Base-by-base conservation (phyloP, 306 rosid genomes). In the Medicago lupulina region DNA sequence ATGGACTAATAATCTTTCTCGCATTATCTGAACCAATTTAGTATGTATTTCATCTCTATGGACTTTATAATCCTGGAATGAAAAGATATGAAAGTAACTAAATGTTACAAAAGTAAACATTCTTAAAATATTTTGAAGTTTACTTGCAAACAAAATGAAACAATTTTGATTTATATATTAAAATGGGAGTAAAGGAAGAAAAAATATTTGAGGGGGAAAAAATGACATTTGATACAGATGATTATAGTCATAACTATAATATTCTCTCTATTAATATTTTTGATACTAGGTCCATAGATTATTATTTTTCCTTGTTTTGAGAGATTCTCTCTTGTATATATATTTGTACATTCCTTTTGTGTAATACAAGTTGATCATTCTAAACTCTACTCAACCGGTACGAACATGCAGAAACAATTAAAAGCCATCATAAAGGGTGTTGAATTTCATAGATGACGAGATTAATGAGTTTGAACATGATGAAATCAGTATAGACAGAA, bases 1-100 rank as follows among this genome's bases (percentile, higher is more conserved):
- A 88, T 92, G 98, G 68, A 90, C 93, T 68, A 90, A 84, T 85
- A 96, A 84, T 84, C 99, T 89, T 79, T 96, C 99, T 70, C 98
- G 90, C 99, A 96, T 96, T 84, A 96, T 96, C 86, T 96, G 99
- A 87, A 96, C 98, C 77, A 96, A 88, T 80, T 96, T 92, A 41
- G 94, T 81, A 81, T 96, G 99, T 85, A 96, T 96, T 88, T 96
- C 99, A 85, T 96, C 98, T 81, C 97, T 81, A 76, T 96, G 99
- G 63, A 96, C 91, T 85, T 90, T 96, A 81, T 88, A 96, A 86
- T 96, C 99, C 96, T 93, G 90, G 51, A 84, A 77, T 16, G 25
- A 40, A 73, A 71, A 75, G n/a, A 74, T 50, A 75, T 5, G 57
- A 67, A 25, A 73, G 51, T 14, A 54, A 65, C 53, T 67, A 73